Evolutionary conservation across 805 yeast species (phyloP), one percentile per base, ranked within the genome.

Genomic region (Nakazawaea wyomingensis): DNA sequence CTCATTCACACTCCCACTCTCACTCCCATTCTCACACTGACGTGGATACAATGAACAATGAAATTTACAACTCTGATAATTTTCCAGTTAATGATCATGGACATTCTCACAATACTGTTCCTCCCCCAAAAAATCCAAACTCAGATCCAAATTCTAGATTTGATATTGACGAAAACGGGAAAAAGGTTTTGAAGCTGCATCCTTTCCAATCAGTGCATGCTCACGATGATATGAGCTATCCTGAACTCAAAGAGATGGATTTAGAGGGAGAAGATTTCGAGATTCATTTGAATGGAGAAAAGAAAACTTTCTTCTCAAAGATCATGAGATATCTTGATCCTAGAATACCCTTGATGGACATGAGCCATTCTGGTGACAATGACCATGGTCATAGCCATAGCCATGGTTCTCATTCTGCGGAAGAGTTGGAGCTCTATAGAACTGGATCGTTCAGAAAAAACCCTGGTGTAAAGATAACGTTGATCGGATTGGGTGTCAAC

Each of bases 401-500:
- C 14, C 78, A 72, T 53, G 46, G 56, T 6, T 18, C 52, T 13
- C 61, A 64, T 36, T 70, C 70, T 35, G 71, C 66, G 44, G 66
- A 62, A 45, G 69, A 74, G n/a, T 60, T 70, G 44, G 71, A 72
- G 44, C 58, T 75, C 10, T 60, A 58, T 46, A 58, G 69, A 56
- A 66, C 65, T 50, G 74, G 67, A 42, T 66, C 72, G 39, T 61
- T 72, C 41, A 62, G 65, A 48, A 63, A 69, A 19, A 86, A 88
- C 56, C 95, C 96, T 2, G 96, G 95, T 10, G 95, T 88, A 14
- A 73, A 93, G 52, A 89, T 91, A 52, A 91, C 99, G 0, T 85
- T 96, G 86, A 69, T 91, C 40, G 99, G 99, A 0, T 71, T 91
- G 33, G 64, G 80, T 22, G 87, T 86, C 34, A 93, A 93, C 58